Percentiles rank a stretch among this genome's conserved stretches.
These are phyloP conservation scores for Mucor racemosus DNA, from an alignment of 371 early-diverging fungal species.

Conservation along the genomic window DNA sequence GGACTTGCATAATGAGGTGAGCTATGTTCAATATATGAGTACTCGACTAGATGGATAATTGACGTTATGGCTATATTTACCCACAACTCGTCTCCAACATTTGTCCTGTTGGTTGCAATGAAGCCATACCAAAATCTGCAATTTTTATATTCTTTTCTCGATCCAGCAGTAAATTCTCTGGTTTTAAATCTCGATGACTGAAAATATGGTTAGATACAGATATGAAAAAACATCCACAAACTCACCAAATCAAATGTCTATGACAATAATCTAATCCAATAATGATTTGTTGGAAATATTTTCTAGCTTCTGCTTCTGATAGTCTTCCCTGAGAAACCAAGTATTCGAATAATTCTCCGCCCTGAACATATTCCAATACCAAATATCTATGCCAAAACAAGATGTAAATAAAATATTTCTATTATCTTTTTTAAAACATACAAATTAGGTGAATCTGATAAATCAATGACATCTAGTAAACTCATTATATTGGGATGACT, in stretches of 20 bases:
- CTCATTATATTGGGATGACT: slow-evolving; percentile 91
- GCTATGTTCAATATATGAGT: slow-evolving; percentile 15
- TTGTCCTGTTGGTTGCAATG: slow-evolving; percentile 69
- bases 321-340: slow-evolving; percentile 89
- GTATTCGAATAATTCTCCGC: slow-evolving; percentile 96
- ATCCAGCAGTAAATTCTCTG: slow-evolving; percentile 94
- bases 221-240: neutral
- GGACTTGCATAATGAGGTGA: slow-evolving; percentile 95
- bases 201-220: neutral
- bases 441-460: slow-evolving; percentile 67
- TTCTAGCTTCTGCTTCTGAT: slow-evolving; percentile 84
- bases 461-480: slow-evolving; percentile 89
- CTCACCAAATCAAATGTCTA: slow-evolving; percentile 84
- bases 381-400: slow-evolving; percentile 67
- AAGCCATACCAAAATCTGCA: slow-evolving; percentile 90
- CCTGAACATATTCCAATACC: slow-evolving; percentile 96
- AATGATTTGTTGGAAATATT: slow-evolving; percentile 96
- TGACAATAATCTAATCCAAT: slow-evolving; percentile 95
- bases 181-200: slow-evolving; percentile 96
- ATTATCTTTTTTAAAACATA: slow-evolving; percentile 40
- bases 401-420: slow-evolving; percentile 8
- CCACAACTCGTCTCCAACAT: slow-evolving; percentile 85
- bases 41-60: neutral
- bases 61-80: slow-evolving; percentile 16
- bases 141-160: slow-evolving; percentile 74